Evolutionary conservation across 495 filamentous ascomycete genomes (phyloP).

Genomic region (Trichoderma virens): DNA sequence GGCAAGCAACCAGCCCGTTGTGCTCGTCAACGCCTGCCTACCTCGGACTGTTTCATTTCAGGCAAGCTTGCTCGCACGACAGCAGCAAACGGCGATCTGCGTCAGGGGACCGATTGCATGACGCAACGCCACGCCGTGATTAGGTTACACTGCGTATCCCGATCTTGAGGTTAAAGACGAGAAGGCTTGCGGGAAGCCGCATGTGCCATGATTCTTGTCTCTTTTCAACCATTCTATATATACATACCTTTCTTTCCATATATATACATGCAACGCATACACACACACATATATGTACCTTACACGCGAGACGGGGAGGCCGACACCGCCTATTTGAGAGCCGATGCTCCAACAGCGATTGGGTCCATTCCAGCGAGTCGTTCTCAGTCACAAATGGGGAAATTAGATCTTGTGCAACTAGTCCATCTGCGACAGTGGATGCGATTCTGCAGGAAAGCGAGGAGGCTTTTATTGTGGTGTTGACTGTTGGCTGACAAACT

Average conservation of each 20-base stretch:
- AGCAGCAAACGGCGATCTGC: slow-evolving; percentile 9
- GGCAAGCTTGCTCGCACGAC: slow-evolving; percentile 6
- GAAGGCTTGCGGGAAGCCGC: slow-evolving; percentile 2
- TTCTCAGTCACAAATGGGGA: background rate
- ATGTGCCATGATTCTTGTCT: background rate
- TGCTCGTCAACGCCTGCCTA: slow-evolving; percentile 34
- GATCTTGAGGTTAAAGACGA: slow-evolving; percentile 7
- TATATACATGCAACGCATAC: no score
- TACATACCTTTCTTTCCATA: background rate
- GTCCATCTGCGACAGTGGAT: slow-evolving; percentile 1
- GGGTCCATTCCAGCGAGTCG: background rate
- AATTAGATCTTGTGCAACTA: slow-evolving; percentile 3
- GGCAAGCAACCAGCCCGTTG: slow-evolving; percentile 17
- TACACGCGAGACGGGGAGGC: slow-evolving; percentile 4
- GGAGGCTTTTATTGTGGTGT: background rate
- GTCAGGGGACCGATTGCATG: slow-evolving; percentile 8
- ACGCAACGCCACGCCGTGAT: background rate
- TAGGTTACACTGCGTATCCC: background rate
- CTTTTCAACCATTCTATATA: background rate
- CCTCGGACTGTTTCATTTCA: slow-evolving; percentile 20
- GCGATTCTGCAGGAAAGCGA: slow-evolving; percentile 7
- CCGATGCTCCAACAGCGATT: background rate
- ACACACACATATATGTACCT: background rate
- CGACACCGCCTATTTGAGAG: slow-evolving; percentile 2
- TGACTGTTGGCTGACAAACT: no score